A percentile compares a stretch with the other conserved stretches of the same genome.
Conservation (phyloP, 345 rosid species). For the Erucastrum elatum region DNA sequence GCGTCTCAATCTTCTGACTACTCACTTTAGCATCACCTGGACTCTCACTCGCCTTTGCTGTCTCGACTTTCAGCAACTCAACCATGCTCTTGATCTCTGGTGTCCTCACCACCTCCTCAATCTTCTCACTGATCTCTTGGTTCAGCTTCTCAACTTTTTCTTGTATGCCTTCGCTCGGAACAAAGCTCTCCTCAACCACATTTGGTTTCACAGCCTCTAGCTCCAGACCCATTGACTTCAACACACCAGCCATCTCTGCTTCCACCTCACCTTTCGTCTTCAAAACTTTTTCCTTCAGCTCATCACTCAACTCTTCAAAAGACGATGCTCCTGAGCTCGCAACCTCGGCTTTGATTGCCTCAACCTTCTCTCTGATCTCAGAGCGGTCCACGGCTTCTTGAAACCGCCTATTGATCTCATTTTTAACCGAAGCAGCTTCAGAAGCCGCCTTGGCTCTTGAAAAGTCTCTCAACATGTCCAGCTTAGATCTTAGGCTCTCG, state of each 20-base stretch:
- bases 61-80: constrained; percentile 63
- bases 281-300: constrained; percentile 53
- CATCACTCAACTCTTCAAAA: constrained; percentile 55
- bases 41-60: constrained; percentile 53
- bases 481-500: constrained; percentile 60
- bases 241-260: constrained; percentile 50
- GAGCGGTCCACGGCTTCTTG: constrained; percentile 60
- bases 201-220: constrained; percentile 47
- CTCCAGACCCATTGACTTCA: constrained; percentile 63
- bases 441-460: constrained; percentile 53
- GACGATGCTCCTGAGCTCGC: constrained; percentile 51
- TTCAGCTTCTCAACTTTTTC: constrained; percentile 50
- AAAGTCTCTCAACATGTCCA: constrained; percentile 69
- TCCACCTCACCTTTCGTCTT: constrained; percentile 53
- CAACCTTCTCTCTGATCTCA: constrained; percentile 64
- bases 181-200: constrained; percentile 36
- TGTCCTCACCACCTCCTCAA: constrained; percentile 52
- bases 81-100: constrained; percentile 64
- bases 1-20: constrained; percentile 54
- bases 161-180: constrained; percentile 38
- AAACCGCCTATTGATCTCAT: constrained; percentile 60
- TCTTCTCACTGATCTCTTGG: constrained; percentile 57
- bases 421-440: constrained; percentile 44
- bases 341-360: constrained; percentile 58
- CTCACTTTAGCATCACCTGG: constrained; percentile 47